Base-by-base conservation (phyloP, 352 stramenopile genomes). In the Phytophthora pinifolia region DNA sequence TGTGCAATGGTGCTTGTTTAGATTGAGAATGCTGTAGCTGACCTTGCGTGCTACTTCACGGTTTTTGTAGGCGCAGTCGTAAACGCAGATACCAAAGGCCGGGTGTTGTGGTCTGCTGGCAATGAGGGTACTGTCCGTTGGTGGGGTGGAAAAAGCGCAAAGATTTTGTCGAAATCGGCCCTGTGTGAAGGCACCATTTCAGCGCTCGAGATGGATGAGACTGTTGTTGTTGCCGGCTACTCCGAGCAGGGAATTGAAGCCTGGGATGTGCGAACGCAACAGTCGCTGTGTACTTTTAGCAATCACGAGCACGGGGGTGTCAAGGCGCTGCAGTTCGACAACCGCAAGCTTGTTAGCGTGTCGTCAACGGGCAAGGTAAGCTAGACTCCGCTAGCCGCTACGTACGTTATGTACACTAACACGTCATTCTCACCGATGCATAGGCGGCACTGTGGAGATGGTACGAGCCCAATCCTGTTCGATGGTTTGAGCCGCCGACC, bases 61-160 rank as follows among this genome's bases (percentile, higher is more conserved):
- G 1, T 27, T 52, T 32, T 20, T 66, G 18, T 49, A 95, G 86
- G 90, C 41, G 67, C 84, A 41, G 76, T 96, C 9, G 56, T 88
- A 27, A 89, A 94, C 41, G 87, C 83, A 46, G 82, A 92, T 50
- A 94, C 86, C 10, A 92, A 91, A 53, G 86, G 83, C 12, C 74
- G 86, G 41, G 86, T 96, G 18, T 59, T 96, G 50, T 96, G 86
- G 86, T 93, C 81, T 17, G 82, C 82, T 52, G 86, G 86, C 13
- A 76, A 76, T 39, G 86, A 96, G 58, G 86, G 86, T 15, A 85
- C 78, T 13, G 77, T 96, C 43, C 83, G 86, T 20, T 96, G 86
- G 86, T 96, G 86, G 86, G 86, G 86, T 35, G 86, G 86, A 31
- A 96, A 96, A 54, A 92, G 76, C 12, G 81, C 86, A 13, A 96